Base-by-base conservation (phyloP, 768 basidiomycete genomes). In the Trametes coccinea region DNA sequence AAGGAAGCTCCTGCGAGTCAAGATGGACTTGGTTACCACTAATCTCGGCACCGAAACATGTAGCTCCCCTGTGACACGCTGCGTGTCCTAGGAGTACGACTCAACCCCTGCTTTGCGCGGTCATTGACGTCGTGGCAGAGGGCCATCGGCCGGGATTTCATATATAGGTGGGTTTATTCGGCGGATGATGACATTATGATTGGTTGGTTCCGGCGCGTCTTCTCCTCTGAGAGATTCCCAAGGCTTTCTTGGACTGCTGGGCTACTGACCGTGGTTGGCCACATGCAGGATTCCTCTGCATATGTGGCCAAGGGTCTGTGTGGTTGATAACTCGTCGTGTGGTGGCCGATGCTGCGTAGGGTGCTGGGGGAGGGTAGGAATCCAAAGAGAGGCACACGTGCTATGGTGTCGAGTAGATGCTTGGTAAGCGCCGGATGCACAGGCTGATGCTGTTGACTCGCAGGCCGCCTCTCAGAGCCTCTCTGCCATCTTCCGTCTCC, bases 381-480 rank as follows among this genome's bases (percentile, higher is more conserved):
- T 16, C 56, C 55, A 33, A 17, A 52, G n/a, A 31, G 29, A 31
- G 56, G 51, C 30, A 49, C 61, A 62, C 61, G 61, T 62, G 61
- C 31, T 52, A 60, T 9, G 51, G 45, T n/a, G 22, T 48, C 13
- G 46, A 54, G 47, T 39, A 16, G 34, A 17, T 16, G 7, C 30
- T 31, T 33, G 41, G 17, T 53, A 63, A 53, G 62, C 62, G 62
- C 62, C 57, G 43, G 51, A 59, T 54, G 47, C 53, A 46, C 54
- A 50, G 53, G 22, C 27, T 6, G 8, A 43, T 14, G 41, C n/a
- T 43, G 50, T 53, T 59, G 61, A 63, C 56, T 63, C 61, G 61
- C 22, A 22, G 22, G 22, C 22, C 1, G 22, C 52, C 51, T 41
- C 27, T 27, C 31, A 48, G 44, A 30, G 33, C 51, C 30, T 48